phyloP scores from a whole-genome alignment of 495 filamentous ascomycete genomes.

The Xylaria palmicola region DNA sequence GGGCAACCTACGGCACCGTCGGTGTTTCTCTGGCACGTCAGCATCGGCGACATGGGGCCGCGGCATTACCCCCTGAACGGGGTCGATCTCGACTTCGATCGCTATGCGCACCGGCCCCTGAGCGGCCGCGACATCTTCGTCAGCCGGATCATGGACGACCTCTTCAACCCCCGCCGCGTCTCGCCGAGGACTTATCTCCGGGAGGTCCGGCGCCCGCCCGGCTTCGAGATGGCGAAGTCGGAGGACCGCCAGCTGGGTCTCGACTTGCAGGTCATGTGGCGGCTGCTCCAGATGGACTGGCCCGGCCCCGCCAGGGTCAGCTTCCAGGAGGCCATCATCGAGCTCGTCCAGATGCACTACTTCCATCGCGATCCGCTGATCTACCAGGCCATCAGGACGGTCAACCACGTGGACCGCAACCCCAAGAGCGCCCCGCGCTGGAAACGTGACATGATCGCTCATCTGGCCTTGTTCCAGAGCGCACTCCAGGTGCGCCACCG shows the following conservation, averaged over 20 bases:
- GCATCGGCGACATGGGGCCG: conserved; percentile 17
- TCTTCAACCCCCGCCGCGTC: conserved; percentile 26
- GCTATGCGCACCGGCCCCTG: conserved; percentile 34
- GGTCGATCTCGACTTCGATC: conserved; percentile 31
- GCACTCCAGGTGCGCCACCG: conserved; percentile 9
- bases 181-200: conserved; percentile 16
- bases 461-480: conserved; percentile 14
- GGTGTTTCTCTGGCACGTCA: not conserved
- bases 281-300: conserved; percentile 24
- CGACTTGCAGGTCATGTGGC: conserved; percentile 28
- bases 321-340: conserved; percentile 18
- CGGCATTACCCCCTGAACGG: conserved; percentile 42
- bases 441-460: conserved; percentile 22
- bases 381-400: conserved; percentile 21
- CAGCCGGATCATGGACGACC: conserved; percentile 37
- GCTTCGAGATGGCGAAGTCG: conserved; percentile 18
- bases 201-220: not conserved
- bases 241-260: conserved; percentile 23
- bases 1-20: not conserved
- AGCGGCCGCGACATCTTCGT: conserved; percentile 35
- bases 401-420: not conserved
- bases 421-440: conserved; percentile 1
- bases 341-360: conserved; percentile 32
- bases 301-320: not conserved
- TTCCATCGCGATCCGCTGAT: conserved; percentile 29